Conservation (phyloP, 176 grass and related monocot species). For the Carex littledalei region DNA sequence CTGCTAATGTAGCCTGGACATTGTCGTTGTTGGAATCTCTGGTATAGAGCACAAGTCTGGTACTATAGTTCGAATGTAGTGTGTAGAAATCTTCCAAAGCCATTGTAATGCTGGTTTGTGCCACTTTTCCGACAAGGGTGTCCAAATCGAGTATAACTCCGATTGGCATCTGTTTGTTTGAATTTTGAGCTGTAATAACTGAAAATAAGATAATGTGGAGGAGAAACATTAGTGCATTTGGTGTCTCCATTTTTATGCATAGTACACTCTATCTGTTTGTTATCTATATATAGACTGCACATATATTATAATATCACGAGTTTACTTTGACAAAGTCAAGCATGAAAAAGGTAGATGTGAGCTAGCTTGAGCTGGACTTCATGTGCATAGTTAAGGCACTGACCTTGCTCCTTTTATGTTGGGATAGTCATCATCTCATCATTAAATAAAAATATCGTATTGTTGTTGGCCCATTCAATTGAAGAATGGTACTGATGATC, state of each 20-base stretch:
- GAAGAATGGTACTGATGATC: no score
- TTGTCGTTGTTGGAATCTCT: slow-evolving; percentile 35
- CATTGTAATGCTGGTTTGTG: slow-evolving; percentile 34
- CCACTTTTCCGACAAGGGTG: slow-evolving; percentile 31
- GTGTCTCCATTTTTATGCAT: background rate
- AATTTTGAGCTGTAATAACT: background rate
- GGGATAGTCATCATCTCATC: no score
- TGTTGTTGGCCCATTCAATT: background rate
- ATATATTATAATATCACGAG: background rate
- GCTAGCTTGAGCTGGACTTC: no score
- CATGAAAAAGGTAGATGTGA: background rate
- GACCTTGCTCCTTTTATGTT: no score
- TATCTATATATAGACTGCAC: background rate
- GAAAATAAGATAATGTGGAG: background rate
- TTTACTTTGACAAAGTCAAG: background rate
- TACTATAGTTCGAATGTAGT: slow-evolving; percentile 22
- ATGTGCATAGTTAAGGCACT: no score
- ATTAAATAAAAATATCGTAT: no score
- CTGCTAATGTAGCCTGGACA: slow-evolving; percentile 28
- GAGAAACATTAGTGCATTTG: background rate
- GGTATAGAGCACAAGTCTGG: slow-evolving; percentile 31
- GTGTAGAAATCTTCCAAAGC: slow-evolving; percentile 55
- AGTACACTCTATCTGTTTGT: background rate
- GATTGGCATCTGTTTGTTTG: background rate
- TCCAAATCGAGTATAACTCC: slow-evolving; percentile 42